phyloP scores from a whole-genome alignment of 1,139 yeast species.

The Yamadazyma taylorii region DNA sequence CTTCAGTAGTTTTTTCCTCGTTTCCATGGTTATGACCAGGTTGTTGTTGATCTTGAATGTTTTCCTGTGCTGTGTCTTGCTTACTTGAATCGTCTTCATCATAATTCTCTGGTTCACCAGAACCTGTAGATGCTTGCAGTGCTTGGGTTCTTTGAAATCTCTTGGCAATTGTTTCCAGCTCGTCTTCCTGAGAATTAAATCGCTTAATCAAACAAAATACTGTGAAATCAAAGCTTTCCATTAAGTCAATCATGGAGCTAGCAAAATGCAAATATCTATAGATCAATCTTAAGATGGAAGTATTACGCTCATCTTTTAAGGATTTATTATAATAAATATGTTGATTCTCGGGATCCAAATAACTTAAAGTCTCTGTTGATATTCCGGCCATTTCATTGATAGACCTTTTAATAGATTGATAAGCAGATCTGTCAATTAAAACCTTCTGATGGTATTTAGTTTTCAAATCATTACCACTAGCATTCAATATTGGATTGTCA shows the following conservation, averaged over 20 bases:
- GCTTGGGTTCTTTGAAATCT: slow-evolving; percentile 5
- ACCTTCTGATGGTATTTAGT: slow-evolving; percentile 46
- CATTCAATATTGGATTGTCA: slow-evolving; percentile 38
- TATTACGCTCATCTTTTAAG: slow-evolving; percentile 49
- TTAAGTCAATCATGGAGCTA: slow-evolving; percentile 48
- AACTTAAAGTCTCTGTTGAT: slow-evolving; percentile 41
- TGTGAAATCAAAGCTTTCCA: slow-evolving; percentile 65
- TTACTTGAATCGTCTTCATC: background rate
- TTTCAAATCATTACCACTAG: slow-evolving; percentile 48
- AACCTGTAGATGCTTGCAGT: background rate
- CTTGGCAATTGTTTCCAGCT: slow-evolving; percentile 13
- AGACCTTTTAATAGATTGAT: slow-evolving; percentile 32
- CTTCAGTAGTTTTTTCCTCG: background rate
- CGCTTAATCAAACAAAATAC: slow-evolving; percentile 46
- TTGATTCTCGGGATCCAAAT: slow-evolving; percentile 38
- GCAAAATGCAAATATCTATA: slow-evolving; percentile 54
- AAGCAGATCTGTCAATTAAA: slow-evolving; percentile 51
- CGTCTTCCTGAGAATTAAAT: slow-evolving; percentile 25
- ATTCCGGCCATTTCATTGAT: slow-evolving; percentile 39
- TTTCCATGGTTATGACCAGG: background rate
- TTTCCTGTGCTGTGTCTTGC: background rate
- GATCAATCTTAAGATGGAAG: slow-evolving; percentile 51
- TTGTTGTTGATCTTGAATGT: background rate
- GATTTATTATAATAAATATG: slow-evolving; percentile 34
- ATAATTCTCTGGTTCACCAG: slow-evolving; percentile 2